Conservation (phyloP, 2,329 filamentous ascomycete genomes). For the Dactylellina parvicollis region DNA sequence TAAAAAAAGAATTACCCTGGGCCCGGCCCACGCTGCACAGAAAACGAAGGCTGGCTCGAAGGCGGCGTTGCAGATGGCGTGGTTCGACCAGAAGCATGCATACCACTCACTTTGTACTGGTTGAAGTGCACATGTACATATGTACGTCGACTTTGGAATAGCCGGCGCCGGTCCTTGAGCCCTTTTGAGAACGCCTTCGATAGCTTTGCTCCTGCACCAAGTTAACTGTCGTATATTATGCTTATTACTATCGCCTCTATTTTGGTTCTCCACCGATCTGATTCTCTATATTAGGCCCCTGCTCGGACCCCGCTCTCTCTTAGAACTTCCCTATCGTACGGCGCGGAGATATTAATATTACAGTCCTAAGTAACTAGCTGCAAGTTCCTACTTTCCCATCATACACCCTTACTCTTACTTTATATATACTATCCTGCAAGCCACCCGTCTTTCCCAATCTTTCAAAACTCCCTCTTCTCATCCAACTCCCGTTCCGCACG, state of each 20-base stretch:
- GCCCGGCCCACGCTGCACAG: background rate
- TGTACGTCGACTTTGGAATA: too few relatives aligned
- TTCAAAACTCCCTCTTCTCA: background rate
- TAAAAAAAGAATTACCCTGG: background rate
- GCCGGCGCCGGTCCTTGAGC: too few relatives aligned
- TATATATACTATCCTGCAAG: slow-evolving; percentile 17
- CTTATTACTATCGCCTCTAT: background rate
- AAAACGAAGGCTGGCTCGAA: slow-evolving; percentile 13
- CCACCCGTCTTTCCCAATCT: slow-evolving; percentile 5
- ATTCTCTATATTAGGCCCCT: slow-evolving; percentile 10
- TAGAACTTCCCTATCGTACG: slow-evolving; percentile 4
- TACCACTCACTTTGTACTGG: too few relatives aligned
- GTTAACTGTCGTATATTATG: slow-evolving; percentile 3
- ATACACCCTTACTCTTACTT: background rate
- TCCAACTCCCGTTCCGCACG: background rate
- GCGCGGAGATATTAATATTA: background rate
- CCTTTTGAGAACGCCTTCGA: too few relatives aligned
- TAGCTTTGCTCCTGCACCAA: too few relatives aligned
- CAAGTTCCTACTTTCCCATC: background rate
- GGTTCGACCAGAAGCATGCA: slow-evolving; percentile 22
- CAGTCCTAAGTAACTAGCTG: background rate
- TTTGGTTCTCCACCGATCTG: slow-evolving; percentile 16
- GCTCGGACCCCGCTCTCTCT: slow-evolving; percentile 2
- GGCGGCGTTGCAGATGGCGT: slow-evolving; percentile 30
- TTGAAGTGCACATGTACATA: too few relatives aligned